These are phyloP conservation scores for Pestalotiopsis sp. DNA, from an alignment of 2,329 filamentous ascomycete species.

Conservation along the genomic window DNA sequence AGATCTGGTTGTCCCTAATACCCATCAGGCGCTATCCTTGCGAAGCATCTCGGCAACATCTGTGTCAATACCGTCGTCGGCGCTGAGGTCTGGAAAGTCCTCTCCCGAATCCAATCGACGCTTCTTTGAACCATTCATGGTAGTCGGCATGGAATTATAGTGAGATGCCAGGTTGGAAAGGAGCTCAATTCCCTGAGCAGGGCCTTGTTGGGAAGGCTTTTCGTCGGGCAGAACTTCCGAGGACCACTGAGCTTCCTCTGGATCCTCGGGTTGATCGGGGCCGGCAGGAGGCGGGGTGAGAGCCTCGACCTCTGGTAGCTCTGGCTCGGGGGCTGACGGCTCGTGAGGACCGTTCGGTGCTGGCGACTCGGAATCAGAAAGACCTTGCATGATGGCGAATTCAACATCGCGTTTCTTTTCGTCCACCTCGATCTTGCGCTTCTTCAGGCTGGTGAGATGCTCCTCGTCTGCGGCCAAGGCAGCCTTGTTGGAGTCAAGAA, in stretches of 20 bases:
- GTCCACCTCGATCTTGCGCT: conserved; percentile 74
- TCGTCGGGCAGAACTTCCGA: conserved; percentile 25
- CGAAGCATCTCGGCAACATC: conserved; percentile 59
- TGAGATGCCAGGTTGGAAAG: conserved; percentile 43
- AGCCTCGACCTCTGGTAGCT: conserved; percentile 81
- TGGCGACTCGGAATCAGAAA: conserved; percentile 61
- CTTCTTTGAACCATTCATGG: conserved; percentile 58
- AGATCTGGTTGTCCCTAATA: too few species aligned
- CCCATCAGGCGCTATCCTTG: conserved; percentile 36
- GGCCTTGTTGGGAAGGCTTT: conserved; percentile 20
- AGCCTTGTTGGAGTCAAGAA: conserved; percentile 73
- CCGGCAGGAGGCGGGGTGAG: conserved; percentile 76
- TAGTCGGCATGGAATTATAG: conserved; percentile 52
- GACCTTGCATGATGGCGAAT: conserved; percentile 83
- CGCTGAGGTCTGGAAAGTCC: conserved; percentile 57
- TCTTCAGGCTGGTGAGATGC: conserved; percentile 63
- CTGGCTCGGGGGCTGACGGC: conserved; percentile 59
- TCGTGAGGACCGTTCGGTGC: conserved; percentile 48
- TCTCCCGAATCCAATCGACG: conserved; percentile 53
- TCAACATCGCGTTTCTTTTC: conserved; percentile 87
- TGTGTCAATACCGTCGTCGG: conserved; percentile 57
- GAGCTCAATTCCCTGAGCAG: conserved; percentile 40
- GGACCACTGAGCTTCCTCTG: conserved; percentile 23
- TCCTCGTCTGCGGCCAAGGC: conserved; percentile 72
- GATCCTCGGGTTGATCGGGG: conserved; percentile 22